These are phyloP conservation scores for Bretziella fagacearum DNA, from an alignment of 2,329 filamentous ascomycete species.

Conservation along the genomic window DNA sequence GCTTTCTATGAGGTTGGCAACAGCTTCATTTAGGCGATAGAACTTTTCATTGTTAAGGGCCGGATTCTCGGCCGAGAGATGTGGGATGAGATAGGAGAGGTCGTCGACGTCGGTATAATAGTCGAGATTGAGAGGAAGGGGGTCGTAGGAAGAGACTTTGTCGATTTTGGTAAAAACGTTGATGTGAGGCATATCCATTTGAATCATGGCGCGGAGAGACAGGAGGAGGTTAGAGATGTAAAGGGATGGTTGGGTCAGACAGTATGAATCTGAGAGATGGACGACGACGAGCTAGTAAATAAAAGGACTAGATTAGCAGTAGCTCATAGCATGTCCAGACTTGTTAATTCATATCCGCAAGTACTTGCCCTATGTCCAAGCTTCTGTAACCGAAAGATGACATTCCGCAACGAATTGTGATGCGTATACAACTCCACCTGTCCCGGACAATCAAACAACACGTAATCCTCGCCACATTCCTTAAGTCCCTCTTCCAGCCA, in stretches of 20 bases:
- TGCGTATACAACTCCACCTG: constrained; percentile 97
- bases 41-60: constrained; percentile 58
- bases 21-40: constrained; percentile 65
- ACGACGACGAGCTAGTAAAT: constrained; percentile 66
- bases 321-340: background rate
- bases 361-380: constrained; percentile 67
- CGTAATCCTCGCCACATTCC: constrained; percentile 71
- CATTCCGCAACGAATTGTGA: constrained; percentile 77
- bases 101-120: constrained; percentile 97
- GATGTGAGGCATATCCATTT: constrained; percentile 90
- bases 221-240: constrained; percentile 91
- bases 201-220: constrained; percentile 87
- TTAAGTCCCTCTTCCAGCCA: constrained; percentile 75
- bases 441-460: constrained; percentile 90
- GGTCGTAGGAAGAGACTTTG: constrained; percentile 69
- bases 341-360: background rate
- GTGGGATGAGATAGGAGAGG: constrained; percentile 64
- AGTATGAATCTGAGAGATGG: constrained; percentile 87
- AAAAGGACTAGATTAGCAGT: constrained; percentile 19
- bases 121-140: constrained; percentile 85
- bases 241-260: constrained; percentile 78
- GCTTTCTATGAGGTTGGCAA: constrained; percentile 72
- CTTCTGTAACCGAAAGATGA: constrained; percentile 82
- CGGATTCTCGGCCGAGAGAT: constrained; percentile 63
- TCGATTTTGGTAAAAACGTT: constrained; percentile 98